Evolutionary conservation across 2,329 filamentous ascomycete species (phyloP).

Genomic region (Tricladium varicosporioides): DNA sequence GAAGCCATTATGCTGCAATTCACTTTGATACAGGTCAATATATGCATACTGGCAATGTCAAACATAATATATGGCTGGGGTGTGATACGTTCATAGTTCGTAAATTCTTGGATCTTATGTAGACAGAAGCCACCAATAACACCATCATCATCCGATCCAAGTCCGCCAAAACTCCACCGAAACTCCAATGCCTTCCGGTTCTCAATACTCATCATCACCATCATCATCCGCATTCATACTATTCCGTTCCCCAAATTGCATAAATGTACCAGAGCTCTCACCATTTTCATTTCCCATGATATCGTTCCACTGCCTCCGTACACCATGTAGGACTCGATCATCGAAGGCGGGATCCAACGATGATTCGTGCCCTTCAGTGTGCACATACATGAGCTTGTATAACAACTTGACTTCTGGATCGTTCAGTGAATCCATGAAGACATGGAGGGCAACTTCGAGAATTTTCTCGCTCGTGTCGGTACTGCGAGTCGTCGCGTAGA

Average conservation of each 20-base stretch:
- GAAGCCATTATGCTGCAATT: too few species aligned
- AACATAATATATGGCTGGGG: too few species aligned
- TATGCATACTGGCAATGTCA: too few species aligned
- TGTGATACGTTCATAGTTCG: too few species aligned
- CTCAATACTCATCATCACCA: constrained; percentile 35
- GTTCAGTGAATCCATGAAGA: constrained; percentile 39
- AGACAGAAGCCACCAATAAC: too few species aligned
- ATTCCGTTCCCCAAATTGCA: constrained; percentile 77
- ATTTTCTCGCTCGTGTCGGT: constrained; percentile 23
- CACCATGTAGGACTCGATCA: constrained; percentile 64
- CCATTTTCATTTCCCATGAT: constrained; percentile 47
- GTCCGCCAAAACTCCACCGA: too few species aligned
- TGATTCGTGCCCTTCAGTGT: constrained; percentile 37
- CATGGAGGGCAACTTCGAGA: constrained; percentile 38
- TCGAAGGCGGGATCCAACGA: constrained; percentile 70
- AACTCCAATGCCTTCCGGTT: too few species aligned
- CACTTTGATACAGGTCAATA: too few species aligned
- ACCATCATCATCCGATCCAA: too few species aligned
- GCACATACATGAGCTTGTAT: constrained; percentile 57
- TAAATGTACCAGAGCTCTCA: constrained; percentile 49
- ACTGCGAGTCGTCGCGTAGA: constrained; percentile 31
- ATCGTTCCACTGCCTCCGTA: constrained; percentile 68
- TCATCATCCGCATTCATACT: constrained; percentile 57
- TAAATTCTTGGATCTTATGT: too few species aligned
- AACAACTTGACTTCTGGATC: constrained; percentile 37